These are phyloP conservation scores for Linum tenue DNA, from an alignment of 345 rosid genomes.

Conservation along the genomic window DNA sequence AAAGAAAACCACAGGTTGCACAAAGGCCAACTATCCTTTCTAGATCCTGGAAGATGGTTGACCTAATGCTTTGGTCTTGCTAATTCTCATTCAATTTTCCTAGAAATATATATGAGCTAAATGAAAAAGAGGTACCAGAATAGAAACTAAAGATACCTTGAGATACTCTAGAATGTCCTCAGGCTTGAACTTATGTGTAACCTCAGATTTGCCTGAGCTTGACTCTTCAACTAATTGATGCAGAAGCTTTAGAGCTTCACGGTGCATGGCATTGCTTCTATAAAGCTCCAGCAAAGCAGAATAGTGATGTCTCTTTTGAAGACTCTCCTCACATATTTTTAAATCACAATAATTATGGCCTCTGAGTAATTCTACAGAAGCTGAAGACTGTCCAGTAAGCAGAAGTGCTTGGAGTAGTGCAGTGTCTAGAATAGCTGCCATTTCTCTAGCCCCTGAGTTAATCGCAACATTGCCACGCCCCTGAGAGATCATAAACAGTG, in stretches of 20 bases:
- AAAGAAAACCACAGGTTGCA: too few relatives aligned
- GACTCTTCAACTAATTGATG: slow-evolving; percentile 67
- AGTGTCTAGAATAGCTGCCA: slow-evolving; percentile 89
- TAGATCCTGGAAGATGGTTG: too few relatives aligned
- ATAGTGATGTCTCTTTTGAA: slow-evolving; percentile 55
- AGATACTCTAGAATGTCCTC: slow-evolving; percentile 86
- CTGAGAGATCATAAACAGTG: slow-evolving; percentile 26
- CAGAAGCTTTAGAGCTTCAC: slow-evolving; percentile 82
- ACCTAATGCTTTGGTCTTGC: too few relatives aligned
- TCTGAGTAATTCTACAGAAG: slow-evolving; percentile 65
- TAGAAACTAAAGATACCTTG: slow-evolving; percentile 39
- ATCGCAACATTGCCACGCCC: slow-evolving; percentile 56
- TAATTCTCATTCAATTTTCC: too few relatives aligned
- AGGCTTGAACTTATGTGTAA: slow-evolving; percentile 55
- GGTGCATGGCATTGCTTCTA: slow-evolving; percentile 80
- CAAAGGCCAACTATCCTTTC: too few relatives aligned
- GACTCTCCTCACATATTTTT: slow-evolving; percentile 79
- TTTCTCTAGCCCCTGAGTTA: slow-evolving; percentile 89
- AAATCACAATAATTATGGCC: slow-evolving; percentile 82
- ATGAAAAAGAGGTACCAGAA: neutral
- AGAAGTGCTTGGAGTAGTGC: slow-evolving; percentile 90
- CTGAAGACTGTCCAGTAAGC: slow-evolving; percentile 83
- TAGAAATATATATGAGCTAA: too few relatives aligned
- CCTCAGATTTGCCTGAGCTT: slow-evolving; percentile 42
- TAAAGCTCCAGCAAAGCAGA: slow-evolving; percentile 72